phyloP scores from a whole-genome alignment of 441 rosid species.

The Adansonia gregorii region DNA sequence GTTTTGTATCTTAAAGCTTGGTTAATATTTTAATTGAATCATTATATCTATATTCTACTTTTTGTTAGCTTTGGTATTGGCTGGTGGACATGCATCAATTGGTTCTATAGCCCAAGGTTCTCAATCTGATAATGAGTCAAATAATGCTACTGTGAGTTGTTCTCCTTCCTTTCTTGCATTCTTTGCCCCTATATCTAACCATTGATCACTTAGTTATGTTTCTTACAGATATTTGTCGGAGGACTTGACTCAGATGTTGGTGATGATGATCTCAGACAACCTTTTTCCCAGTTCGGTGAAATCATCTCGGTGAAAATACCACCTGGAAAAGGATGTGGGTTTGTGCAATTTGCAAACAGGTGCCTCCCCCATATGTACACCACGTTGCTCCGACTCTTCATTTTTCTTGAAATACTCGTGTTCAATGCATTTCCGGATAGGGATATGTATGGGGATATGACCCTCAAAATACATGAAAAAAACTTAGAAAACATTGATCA shows the following conservation, averaged over 20 bases:
- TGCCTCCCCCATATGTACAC: conserved; percentile 29
- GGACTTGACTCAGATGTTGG: conserved; percentile 82
- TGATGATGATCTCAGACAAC: conserved; percentile 81
- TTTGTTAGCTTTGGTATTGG: conserved; percentile 67
- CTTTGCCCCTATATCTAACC: conserved; percentile 23
- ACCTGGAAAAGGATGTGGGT: conserved; percentile 88
- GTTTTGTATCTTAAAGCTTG: conserved; percentile 8
- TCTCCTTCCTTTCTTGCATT: conserved; percentile 22
- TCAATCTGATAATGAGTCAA: conserved; percentile 67
- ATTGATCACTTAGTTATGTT: conserved; percentile 23
- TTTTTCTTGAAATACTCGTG: neutral
- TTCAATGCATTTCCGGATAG: too few species aligned
- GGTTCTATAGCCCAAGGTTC: conserved; percentile 62
- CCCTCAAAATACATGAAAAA: too few species aligned
- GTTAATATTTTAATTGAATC: conserved; percentile 18
- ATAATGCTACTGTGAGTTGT: conserved; percentile 82
- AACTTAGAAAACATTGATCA: too few species aligned
- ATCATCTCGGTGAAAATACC: conserved; percentile 91
- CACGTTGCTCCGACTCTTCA: neutral
- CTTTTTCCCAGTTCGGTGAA: conserved; percentile 84
- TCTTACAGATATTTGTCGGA: conserved; percentile 82
- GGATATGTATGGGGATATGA: too few species aligned
- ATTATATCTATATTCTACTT: conserved; percentile 29
- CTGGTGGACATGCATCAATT: conserved; percentile 83
- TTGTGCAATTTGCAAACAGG: conserved; percentile 86